These are phyloP conservation scores for Tolypocladium album DNA, from an alignment of 2,329 filamentous ascomycete genomes.

Conservation along the genomic window DNA sequence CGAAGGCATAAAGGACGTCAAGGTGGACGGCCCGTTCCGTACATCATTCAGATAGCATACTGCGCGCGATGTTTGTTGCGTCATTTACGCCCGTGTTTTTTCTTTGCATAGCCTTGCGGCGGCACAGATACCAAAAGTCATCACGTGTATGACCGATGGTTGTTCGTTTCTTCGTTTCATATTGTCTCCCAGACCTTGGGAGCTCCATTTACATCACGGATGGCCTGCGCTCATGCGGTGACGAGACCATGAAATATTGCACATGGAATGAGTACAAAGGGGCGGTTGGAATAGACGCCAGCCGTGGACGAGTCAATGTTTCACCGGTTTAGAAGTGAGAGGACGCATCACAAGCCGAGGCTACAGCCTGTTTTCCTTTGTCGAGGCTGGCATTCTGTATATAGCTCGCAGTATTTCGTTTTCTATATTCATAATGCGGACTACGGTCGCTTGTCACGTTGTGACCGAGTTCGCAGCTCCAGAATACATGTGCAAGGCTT, in stretches of 20 bases:
- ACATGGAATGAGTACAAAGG: background rate
- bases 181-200: background rate
- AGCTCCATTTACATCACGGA: background rate
- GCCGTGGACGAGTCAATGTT: background rate
- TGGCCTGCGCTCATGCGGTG: background rate
- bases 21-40: conserved; percentile 40
- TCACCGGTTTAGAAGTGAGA: background rate
- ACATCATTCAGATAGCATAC: conserved; percentile 10
- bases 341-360: background rate
- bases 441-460: no score
- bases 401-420: background rate
- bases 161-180: conserved; percentile 1
- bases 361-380: background rate
- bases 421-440: no score
- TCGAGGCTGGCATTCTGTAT: background rate
- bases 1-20: conserved; percentile 43
- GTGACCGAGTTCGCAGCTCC: no score
- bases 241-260: background rate
- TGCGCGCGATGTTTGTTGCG: background rate
- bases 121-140: background rate
- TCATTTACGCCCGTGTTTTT: background rate
- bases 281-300: background rate
- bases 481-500: background rate
- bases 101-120: background rate
- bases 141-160: background rate